Evolutionary conservation across 495 filamentous ascomycete species (phyloP).

Genomic region (Neurospora sp.): DNA sequence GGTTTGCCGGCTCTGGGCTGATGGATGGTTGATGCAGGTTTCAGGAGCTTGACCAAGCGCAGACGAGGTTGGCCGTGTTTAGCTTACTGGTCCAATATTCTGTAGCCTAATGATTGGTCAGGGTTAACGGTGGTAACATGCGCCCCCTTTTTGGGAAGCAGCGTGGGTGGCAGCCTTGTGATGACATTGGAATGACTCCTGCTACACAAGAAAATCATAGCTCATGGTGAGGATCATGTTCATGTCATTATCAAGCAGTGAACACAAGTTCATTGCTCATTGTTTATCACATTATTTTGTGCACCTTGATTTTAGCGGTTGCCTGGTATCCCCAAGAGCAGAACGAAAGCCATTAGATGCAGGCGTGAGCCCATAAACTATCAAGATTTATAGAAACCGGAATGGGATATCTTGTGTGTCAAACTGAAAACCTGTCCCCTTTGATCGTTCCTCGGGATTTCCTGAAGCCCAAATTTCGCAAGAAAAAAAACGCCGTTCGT

Average conservation of each 20-base stretch:
- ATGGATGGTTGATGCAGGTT: neutral
- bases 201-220: neutral
- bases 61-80: neutral
- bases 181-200: neutral
- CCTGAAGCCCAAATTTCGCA: neutral
- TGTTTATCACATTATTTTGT: neutral
- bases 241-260: neutral
- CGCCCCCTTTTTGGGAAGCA: neutral
- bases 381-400: neutral
- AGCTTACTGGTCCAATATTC: too few relatives aligned
- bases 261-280: neutral
- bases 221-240: neutral
- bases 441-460: neutral
- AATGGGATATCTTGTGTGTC: neutral
- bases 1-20: neutral
- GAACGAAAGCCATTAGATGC: neutral
- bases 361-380: neutral
- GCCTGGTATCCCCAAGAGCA: neutral
- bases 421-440: neutral
- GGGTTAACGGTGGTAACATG: neutral
- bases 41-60: neutral
- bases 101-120: neutral
- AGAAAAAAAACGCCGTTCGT: neutral
- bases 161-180: neutral
- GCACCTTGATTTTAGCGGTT: too few relatives aligned